These are phyloP conservation scores for Nitzschia inconspicua DNA, from an alignment of 108 stramenopile species.

Conservation along the genomic window DNA sequence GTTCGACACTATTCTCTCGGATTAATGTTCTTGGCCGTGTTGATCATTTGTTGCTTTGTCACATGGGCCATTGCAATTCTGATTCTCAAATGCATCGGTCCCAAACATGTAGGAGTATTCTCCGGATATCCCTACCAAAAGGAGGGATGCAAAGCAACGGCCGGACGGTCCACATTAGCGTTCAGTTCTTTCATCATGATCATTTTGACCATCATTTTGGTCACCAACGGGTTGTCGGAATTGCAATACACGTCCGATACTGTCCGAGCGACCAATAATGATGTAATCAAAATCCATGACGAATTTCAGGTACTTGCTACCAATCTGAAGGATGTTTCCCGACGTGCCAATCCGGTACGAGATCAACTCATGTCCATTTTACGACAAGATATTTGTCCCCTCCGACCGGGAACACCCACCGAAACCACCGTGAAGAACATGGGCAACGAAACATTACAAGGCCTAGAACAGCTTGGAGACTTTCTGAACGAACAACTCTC, in stretches of 20 bases:
- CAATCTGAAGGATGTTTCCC: conserved; percentile 15
- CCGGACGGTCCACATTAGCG: conserved; percentile 7
- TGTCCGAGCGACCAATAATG: conserved; percentile 21
- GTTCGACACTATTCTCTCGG: conserved; percentile 23
- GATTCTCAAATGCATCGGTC: conserved; percentile 43
- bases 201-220: conserved; percentile 26
- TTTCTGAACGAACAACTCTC: conserved; percentile 18
- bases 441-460: conserved; percentile 12
- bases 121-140: conserved; percentile 28
- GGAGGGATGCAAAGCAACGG: conserved; percentile 1
- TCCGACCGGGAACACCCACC: conserved; percentile 5
- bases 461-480: conserved; percentile 17
- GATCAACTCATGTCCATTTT: conserved; percentile 27
- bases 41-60: conserved; percentile 26
- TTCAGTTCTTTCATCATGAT: conserved; percentile 18
- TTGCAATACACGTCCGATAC: conserved; percentile 21
- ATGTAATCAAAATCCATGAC: conserved; percentile 19
- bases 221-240: conserved; percentile 23
- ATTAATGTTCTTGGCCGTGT: conserved; percentile 23
- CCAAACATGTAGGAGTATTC: conserved; percentile 30
- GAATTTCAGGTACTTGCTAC: conserved; percentile 9
- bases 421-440: conserved; percentile 3
- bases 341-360: conserved; percentile 22
- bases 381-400: conserved; percentile 26
- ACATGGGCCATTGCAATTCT: conserved; percentile 26